Evolutionary conservation across 768 basidiomycete genomes (phyloP).

Genomic region (Rhodotorula kratochvilovae): DNA sequence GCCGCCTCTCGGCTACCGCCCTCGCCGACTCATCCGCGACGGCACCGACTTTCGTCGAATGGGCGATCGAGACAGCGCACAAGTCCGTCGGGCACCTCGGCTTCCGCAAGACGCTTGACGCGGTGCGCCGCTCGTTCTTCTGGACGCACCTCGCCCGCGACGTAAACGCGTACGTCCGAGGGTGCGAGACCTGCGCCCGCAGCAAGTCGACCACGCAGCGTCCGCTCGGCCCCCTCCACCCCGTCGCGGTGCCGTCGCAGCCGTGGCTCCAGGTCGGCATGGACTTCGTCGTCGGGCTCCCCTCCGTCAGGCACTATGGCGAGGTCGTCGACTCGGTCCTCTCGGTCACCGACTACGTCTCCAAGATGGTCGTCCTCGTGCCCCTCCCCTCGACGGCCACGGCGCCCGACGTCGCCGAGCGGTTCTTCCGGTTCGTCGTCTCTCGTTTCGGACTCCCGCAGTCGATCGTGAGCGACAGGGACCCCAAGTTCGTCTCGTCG

Average conservation of each 20-base stretch:
- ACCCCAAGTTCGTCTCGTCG: slow-evolving; percentile 44
- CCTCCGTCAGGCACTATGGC: neutral
- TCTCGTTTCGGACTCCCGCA: slow-evolving; percentile 51
- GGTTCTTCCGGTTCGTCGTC: slow-evolving; percentile 49
- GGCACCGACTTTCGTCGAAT: neutral
- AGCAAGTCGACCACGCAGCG: neutral
- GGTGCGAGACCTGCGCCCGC: slow-evolving; percentile 16
- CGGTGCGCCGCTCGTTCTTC: slow-evolving; percentile 9
- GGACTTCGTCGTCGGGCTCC: slow-evolving; percentile 17
- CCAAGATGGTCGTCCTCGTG: neutral
- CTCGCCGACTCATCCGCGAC: neutral
- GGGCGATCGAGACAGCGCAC: neutral
- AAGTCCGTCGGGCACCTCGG: slow-evolving; percentile 3
- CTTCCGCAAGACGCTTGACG: neutral
- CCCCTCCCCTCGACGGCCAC: slow-evolving; percentile 8
- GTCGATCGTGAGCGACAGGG: slow-evolving; percentile 51
- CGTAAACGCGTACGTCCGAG: neutral
- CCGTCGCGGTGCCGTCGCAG: neutral
- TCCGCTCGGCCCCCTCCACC: slow-evolving; percentile 12
- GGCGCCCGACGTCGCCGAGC: slow-evolving; percentile 48
- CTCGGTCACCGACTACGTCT: slow-evolving; percentile 1
- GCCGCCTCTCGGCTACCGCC: neutral
- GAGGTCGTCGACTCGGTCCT: slow-evolving; percentile 1
- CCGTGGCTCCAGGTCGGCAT: neutral
- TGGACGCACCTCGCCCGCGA: slow-evolving; percentile 6